These are phyloP conservation scores for Sporothrix phasma DNA, from an alignment of 2,329 filamentous ascomycete species.

Conservation along the genomic window DNA sequence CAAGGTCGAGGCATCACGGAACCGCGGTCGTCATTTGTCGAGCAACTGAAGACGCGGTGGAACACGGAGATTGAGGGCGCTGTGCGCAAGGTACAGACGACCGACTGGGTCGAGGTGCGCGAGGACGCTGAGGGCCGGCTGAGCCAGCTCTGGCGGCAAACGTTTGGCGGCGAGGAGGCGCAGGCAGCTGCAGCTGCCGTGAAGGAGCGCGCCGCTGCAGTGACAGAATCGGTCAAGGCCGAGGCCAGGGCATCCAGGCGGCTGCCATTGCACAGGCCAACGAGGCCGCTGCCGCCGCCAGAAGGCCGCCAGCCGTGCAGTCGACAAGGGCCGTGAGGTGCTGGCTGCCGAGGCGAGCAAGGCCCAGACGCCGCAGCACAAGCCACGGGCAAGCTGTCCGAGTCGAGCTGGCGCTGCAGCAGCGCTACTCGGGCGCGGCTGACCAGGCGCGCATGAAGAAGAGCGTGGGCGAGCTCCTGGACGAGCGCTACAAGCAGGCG, in stretches of 20 bases:
- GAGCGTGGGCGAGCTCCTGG: slow-evolving; percentile 43
- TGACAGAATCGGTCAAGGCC: slow-evolving; percentile 26
- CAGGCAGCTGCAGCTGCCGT: slow-evolving; percentile 25
- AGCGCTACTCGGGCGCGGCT: slow-evolving; percentile 40
- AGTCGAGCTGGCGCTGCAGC: slow-evolving; percentile 41
- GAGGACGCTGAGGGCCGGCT: slow-evolving; percentile 45
- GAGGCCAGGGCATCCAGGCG: slow-evolving; percentile 21
- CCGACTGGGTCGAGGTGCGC: slow-evolving; percentile 54
- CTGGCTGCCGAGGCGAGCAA: background rate
- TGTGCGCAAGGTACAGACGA: slow-evolving; percentile 55
- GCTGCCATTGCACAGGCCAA: slow-evolving; percentile 21
- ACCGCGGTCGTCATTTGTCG: slow-evolving; percentile 47
- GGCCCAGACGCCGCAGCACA: background rate
- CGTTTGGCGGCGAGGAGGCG: slow-evolving; percentile 28
- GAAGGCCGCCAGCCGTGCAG: slow-evolving; percentile 32
- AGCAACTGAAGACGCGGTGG: slow-evolving; percentile 67
- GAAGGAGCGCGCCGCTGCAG: slow-evolving; percentile 17
- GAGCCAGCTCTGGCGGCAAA: slow-evolving; percentile 35
- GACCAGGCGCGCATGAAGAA: slow-evolving; percentile 31
- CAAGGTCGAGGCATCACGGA: slow-evolving; percentile 32
- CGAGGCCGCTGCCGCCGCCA: slow-evolving; percentile 30
- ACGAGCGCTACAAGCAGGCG: slow-evolving; percentile 41
- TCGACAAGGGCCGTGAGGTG: slow-evolving; percentile 33
- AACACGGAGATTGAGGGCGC: slow-evolving; percentile 62
- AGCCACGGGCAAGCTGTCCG: slow-evolving; percentile 22